Conservation (phyloP, 768 basidiomycete species). For the Plicaturopsis crispa region DNA sequence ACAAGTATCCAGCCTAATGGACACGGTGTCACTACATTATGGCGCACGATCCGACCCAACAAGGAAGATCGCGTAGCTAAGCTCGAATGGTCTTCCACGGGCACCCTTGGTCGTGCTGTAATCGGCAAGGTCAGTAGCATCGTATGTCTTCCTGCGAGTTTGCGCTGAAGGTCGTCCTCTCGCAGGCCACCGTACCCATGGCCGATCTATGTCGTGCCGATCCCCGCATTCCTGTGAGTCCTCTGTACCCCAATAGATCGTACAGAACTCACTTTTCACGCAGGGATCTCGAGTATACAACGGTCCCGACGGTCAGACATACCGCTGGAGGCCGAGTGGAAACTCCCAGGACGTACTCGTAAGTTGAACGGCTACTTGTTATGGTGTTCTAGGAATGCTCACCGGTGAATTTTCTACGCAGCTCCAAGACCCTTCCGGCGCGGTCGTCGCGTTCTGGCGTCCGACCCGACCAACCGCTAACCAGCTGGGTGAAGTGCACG, state of each 20-base stretch:
- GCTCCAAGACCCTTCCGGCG: constrained; percentile 67
- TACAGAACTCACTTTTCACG: constrained; percentile 10
- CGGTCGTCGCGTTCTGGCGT: constrained; percentile 73
- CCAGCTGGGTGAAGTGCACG: constrained; percentile 81
- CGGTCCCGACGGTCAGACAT: constrained; percentile 75
- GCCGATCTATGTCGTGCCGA: constrained; percentile 73
- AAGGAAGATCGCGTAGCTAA: constrained; percentile 86
- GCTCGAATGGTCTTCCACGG: constrained; percentile 80
- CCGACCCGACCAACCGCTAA: constrained; percentile 73
- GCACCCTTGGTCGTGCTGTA: constrained; percentile 76
- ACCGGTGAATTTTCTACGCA: constrained; percentile 22
- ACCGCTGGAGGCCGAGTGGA: constrained; percentile 71
- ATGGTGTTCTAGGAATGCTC: too few species aligned
- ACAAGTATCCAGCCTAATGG: constrained; percentile 58
- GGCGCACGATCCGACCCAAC: constrained; percentile 74
- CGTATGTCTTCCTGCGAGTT: constrained; percentile 13
- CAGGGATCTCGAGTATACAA: constrained; percentile 66
- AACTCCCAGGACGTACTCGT: constrained; percentile 55
- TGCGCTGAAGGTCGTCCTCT: constrained; percentile 19
- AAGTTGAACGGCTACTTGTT: constrained; percentile 19
- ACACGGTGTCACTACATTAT: constrained; percentile 69
- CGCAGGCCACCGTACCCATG: constrained; percentile 73
- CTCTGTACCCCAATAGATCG: constrained; percentile 8
- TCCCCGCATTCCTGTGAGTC: constrained; percentile 49
- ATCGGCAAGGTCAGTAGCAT: constrained; percentile 64